phyloP scores from a whole-genome alignment of 192 early-diverging fungal genomes.

The Dispira parvispora region DNA sequence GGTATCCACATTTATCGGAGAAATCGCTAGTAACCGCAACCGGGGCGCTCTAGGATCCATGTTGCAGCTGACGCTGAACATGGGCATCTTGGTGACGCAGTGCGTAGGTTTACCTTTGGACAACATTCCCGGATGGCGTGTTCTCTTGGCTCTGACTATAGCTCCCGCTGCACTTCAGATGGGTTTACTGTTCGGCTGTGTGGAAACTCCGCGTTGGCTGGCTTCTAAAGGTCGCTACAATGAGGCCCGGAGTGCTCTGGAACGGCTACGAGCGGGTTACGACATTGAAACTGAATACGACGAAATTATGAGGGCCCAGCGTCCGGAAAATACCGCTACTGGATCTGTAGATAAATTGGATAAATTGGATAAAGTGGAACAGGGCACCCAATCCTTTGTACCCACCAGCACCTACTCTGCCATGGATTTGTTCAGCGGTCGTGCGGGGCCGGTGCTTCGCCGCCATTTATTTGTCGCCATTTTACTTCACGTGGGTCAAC shows the following conservation, averaged over 20 bases:
- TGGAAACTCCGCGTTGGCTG: slow-evolving; percentile 63
- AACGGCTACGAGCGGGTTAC: slow-evolving; percentile 31
- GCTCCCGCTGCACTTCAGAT: slow-evolving; percentile 22
- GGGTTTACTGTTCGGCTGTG: slow-evolving; percentile 44
- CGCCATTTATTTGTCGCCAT: slow-evolving; percentile 44
- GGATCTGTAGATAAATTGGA: background rate
- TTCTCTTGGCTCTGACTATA: slow-evolving; percentile 25
- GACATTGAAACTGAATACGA: slow-evolving; percentile 42
- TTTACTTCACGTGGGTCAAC: slow-evolving; percentile 55
- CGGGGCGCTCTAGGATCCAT: slow-evolving; percentile 32
- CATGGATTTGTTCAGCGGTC: slow-evolving; percentile 31
- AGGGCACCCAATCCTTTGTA: slow-evolving; percentile 18
- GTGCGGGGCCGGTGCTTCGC: slow-evolving; percentile 33
- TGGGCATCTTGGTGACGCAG: slow-evolving; percentile 37
- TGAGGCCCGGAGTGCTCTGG: slow-evolving; percentile 35
- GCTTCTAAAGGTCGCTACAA: slow-evolving; percentile 41
- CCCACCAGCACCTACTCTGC: slow-evolving; percentile 24
- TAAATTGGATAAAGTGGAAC: slow-evolving; percentile 16
- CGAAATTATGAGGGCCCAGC: slow-evolving; percentile 37
- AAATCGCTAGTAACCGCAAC: slow-evolving; percentile 26
- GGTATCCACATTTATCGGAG: slow-evolving; percentile 36
- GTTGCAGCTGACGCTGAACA: slow-evolving; percentile 35
- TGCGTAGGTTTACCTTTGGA: slow-evolving; percentile 22
- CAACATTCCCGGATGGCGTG: slow-evolving; percentile 28
- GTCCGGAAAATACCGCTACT: slow-evolving; percentile 15